Conservation (phyloP, 768 basidiomycete species). For the Russula earlei region DNA sequence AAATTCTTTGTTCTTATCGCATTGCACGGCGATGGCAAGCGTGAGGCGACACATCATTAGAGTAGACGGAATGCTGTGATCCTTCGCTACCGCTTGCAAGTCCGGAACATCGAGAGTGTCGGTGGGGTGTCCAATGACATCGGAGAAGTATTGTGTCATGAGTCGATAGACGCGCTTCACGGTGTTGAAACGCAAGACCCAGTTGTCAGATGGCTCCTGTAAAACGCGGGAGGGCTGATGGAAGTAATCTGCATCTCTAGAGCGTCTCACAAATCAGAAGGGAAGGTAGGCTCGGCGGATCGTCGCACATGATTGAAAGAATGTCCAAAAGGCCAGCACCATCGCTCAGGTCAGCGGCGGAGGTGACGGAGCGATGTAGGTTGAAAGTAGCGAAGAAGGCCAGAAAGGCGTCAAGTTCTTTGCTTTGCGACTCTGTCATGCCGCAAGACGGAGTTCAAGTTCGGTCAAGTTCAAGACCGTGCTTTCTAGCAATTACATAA, state of each 20-base stretch:
- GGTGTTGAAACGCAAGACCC: constrained; percentile 77
- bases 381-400: constrained; percentile 71
- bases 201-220: constrained; percentile 68
- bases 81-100: constrained; percentile 78
- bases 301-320: constrained; percentile 61
- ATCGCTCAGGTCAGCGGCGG: constrained; percentile 67
- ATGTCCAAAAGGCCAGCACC: constrained; percentile 70
- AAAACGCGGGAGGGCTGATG: constrained; percentile 48
- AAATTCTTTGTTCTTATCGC: constrained; percentile 78
- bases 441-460: neutral
- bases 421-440: constrained; percentile 32
- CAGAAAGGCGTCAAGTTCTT: constrained; percentile 74
- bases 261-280: constrained; percentile 10
- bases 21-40: constrained; percentile 83
- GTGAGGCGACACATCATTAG: constrained; percentile 71
- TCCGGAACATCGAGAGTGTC: constrained; percentile 77
- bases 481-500: neutral
- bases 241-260: constrained; percentile 75
- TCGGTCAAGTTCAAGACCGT: too few species aligned
- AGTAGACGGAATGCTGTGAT: constrained; percentile 52
- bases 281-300: neutral
- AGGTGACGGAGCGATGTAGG: constrained; percentile 52
- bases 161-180: constrained; percentile 81
- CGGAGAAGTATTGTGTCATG: constrained; percentile 81
- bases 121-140: constrained; percentile 74